A percentile compares a stretch with the other conserved stretches of the same genome.
Evolutionary conservation across 345 rosid genomes (phyloP).

Genomic region (Hibiscus mutabilis): DNA sequence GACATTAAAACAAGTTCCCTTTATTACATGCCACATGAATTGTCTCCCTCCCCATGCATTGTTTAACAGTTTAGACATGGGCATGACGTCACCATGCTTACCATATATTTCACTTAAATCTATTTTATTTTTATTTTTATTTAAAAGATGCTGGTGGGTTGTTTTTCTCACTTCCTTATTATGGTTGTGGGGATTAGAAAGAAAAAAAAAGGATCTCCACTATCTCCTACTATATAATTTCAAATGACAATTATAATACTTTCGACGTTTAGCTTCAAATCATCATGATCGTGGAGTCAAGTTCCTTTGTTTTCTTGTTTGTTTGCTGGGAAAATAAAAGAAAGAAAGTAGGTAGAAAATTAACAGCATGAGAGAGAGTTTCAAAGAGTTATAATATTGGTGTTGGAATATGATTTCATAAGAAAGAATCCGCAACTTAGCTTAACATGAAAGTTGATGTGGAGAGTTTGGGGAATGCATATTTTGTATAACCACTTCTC

Average conservation of each 20-base stretch:
- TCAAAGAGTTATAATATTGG: slow-evolving; percentile 42
- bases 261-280: slow-evolving; percentile 9
- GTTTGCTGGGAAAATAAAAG: slow-evolving; percentile 2
- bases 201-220: slow-evolving; percentile 39
- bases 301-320: slow-evolving; percentile 11
- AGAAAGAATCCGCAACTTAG: slow-evolving; percentile 60
- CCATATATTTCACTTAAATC: slow-evolving; percentile 11
- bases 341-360: slow-evolving; percentile 29
- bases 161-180: slow-evolving; percentile 22
- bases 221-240: slow-evolving; percentile 1
- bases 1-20: slow-evolving; percentile 26
- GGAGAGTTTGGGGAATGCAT: slow-evolving; percentile 27
- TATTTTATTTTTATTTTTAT: background rate
- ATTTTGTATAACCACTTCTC: slow-evolving; percentile 35
- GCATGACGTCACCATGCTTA: slow-evolving; percentile 70
- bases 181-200: slow-evolving; percentile 31
- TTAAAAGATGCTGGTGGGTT: slow-evolving; percentile 21
- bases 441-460: slow-evolving; percentile 66
- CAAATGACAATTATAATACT: background rate
- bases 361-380: slow-evolving; percentile 28
- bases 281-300: slow-evolving; percentile 15
- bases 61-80: slow-evolving; percentile 58
- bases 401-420: slow-evolving; percentile 56
- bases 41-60: slow-evolving; percentile 73
- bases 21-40: slow-evolving; percentile 65